phyloP scores from a whole-genome alignment of 2,329 filamentous ascomycete genomes.

The Xylaria sp. region DNA sequence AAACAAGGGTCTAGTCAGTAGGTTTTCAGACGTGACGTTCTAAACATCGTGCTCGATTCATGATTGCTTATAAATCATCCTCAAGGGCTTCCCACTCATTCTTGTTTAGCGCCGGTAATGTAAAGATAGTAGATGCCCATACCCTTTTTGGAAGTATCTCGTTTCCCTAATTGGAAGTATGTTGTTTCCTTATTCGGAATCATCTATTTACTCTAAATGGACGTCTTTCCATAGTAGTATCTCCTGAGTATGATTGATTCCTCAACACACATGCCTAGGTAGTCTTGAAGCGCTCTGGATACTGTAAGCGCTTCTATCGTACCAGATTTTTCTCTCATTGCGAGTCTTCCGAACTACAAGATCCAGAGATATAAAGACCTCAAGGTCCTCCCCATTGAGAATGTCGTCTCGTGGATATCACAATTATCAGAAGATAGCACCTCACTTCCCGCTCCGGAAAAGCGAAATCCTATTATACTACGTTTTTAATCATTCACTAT shows the following conservation, averaged over 20 bases:
- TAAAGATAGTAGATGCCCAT: not conserved
- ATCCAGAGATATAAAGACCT: slow-evolving; percentile 15
- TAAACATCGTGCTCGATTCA: not conserved
- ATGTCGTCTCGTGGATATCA: not conserved
- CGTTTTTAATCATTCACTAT: slow-evolving; percentile 19
- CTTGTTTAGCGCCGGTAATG: slow-evolving; percentile 1
- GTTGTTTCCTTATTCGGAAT: slow-evolving; percentile 29
- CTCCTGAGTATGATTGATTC: not conserved
- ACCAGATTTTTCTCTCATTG: not conserved
- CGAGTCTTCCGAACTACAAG: no score
- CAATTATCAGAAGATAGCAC: not conserved
- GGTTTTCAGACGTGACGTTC: not conserved
- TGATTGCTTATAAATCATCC: slow-evolving; percentile 31
- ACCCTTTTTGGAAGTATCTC: slow-evolving; percentile 21
- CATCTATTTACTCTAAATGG: slow-evolving; percentile 23
- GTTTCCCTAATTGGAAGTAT: slow-evolving; percentile 26
- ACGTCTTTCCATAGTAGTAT: not conserved
- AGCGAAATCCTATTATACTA: not conserved
- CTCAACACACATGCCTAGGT: not conserved
- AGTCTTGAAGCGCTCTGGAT: not conserved
- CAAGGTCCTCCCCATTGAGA: not conserved
- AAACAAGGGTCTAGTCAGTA: not conserved
- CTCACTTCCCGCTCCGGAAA: not conserved
- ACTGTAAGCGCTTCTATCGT: slow-evolving; percentile 17
- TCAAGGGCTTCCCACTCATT: not conserved